Conservation (phyloP, 225 moss, liverwort and hornwort species). For the Bryum argenteum region DNA sequence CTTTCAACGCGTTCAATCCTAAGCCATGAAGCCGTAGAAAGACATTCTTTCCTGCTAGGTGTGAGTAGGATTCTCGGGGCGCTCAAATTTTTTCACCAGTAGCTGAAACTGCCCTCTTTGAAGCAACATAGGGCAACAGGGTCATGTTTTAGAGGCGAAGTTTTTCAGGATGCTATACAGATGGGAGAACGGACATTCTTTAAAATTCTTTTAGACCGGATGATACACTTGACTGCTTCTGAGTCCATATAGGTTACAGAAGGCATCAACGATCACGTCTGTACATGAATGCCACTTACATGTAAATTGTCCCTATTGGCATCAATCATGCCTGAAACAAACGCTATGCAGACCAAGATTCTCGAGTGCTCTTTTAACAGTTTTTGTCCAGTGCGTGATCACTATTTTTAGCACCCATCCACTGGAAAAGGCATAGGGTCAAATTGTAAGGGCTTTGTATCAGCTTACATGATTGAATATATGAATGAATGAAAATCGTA, state of each 20-base stretch:
- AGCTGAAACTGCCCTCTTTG: slow-evolving; percentile 27
- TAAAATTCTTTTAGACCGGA: slow-evolving; percentile 42
- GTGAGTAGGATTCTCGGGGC: slow-evolving; percentile 9
- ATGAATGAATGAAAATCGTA: no score
- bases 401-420: no score
- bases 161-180: slow-evolving; percentile 21
- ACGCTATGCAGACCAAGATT: no score
- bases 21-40: slow-evolving; percentile 13
- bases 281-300: slow-evolving; percentile 39
- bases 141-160: slow-evolving; percentile 23
- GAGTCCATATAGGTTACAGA: slow-evolving; percentile 23
- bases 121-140: slow-evolving; percentile 19
- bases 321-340: slow-evolving; percentile 10
- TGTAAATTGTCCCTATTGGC: slow-evolving; percentile 38
- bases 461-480: no score
- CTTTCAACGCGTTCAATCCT: slow-evolving; percentile 75
- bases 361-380: no score
- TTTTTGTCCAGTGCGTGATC: no score
- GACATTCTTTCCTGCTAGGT: slow-evolving; percentile 21
- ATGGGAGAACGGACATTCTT: slow-evolving; percentile 29
- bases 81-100: slow-evolving; percentile 37
- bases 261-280: slow-evolving; percentile 21
- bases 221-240: slow-evolving; percentile 24
- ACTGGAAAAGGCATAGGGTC: no score
- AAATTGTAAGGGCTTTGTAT: no score